Base-by-base conservation (phyloP, 2,329 filamentous ascomycete species). In the Talaromyces sp. region DNA sequence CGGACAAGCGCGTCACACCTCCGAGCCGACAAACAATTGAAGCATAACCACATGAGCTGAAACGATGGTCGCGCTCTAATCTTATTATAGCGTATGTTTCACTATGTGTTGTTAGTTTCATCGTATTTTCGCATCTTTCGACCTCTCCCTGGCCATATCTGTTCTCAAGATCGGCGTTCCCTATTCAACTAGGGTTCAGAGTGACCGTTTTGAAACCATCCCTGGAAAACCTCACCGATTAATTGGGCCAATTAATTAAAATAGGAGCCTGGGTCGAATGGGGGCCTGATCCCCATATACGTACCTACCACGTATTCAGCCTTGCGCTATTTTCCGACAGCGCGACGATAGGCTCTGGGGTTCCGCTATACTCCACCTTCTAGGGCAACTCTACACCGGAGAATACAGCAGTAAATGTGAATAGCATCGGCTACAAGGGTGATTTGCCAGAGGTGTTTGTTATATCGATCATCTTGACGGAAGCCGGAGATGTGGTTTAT, bases 401-500 rank as follows among this genome's bases (percentile, higher is more conserved):
- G 31, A 40, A 30, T 2, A 27, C 27, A 16, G 16, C 54, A 40
- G 23, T 44, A n/a, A 28, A 42, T 56, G 18, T 23, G 18, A 16
- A 30, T 42, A 12, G 18, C 23, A 5, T n/a, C 9, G 27, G 30
- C 23, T 40, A 40, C 8, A 42, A 28, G 36, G 18, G 18, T n/a
- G 12, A 27, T 12, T 44, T 30, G 54, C 27, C 18, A 23, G 23
- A 23, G 23, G 54, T 56, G 8, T 56, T 56, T 40, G 42, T 33
- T 3, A 56, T 18, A n/a, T 42, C 23, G 33, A 28, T 33, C 30
- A 16, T 44, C 54, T 34, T 44, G 54, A 42, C 28, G 27, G 34
- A 44, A 28, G 34, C 34, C 18, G 31, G 12, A 44, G 54, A 44
- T 42, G 54, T 3, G 54, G 23, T 42, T 30, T 75, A 73, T 68